A percentile compares a stretch with the other conserved stretches of the same genome.
phyloP scores from a whole-genome alignment of 208 protist species.

The Leishmania tropica region DNA sequence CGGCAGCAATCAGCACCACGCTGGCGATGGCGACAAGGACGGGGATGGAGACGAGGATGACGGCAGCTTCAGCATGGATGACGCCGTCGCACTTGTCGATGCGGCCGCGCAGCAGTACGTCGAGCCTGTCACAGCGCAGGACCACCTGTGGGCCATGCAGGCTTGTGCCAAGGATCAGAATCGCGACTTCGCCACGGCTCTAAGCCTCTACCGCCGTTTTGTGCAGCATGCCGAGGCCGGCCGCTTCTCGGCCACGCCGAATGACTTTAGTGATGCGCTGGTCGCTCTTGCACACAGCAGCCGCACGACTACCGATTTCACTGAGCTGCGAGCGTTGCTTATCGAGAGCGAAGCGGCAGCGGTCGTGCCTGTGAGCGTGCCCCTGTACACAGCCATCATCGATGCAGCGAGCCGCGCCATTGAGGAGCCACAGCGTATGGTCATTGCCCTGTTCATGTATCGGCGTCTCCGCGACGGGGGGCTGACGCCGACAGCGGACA shows the following conservation, averaged over 20 bases:
- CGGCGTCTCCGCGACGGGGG: slow-evolving; percentile 69
- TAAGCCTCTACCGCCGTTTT: slow-evolving; percentile 75
- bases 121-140: slow-evolving; percentile 47
- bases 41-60: slow-evolving; percentile 13
- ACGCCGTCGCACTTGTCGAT: slow-evolving; percentile 62
- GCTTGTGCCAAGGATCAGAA: slow-evolving; percentile 49
- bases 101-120: slow-evolving; percentile 42
- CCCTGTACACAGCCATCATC: slow-evolving; percentile 80
- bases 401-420: slow-evolving; percentile 61
- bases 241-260: slow-evolving; percentile 33
- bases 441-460: slow-evolving; percentile 79
- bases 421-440: slow-evolving; percentile 61
- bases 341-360: slow-evolving; percentile 48
- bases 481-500: slow-evolving; percentile 51
- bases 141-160: slow-evolving; percentile 75
- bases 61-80: slow-evolving; percentile 57
- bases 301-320: slow-evolving; percentile 58
- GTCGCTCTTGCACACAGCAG: slow-evolving; percentile 54
- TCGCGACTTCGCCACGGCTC: slow-evolving; percentile 63
- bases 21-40: background rate
- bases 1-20: background rate
- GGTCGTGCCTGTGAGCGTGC: slow-evolving; percentile 69
- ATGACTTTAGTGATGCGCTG: slow-evolving; percentile 48
- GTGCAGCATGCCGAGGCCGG: slow-evolving; percentile 52
- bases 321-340: slow-evolving; percentile 60